phyloP scores from a whole-genome alignment of 306 rosid species.

The Macrotyloma uniflorum region DNA sequence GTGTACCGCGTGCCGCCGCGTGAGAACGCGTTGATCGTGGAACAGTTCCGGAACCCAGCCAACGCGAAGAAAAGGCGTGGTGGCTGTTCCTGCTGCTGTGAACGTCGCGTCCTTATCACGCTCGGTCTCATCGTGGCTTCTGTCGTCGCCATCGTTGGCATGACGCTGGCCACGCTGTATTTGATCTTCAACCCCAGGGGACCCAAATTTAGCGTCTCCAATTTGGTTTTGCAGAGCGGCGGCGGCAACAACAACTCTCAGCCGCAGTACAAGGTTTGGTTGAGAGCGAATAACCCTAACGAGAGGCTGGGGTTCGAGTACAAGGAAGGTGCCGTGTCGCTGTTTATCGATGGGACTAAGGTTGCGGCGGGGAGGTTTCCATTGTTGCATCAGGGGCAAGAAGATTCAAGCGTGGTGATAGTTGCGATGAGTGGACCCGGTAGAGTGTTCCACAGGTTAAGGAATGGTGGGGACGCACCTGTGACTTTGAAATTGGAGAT shows the following conservation, averaged over 20 bases:
- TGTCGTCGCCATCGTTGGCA: conserved; percentile 25
- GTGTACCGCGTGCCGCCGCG: conserved; percentile 64
- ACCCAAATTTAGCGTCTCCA: conserved; percentile 41
- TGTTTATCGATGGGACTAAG: not conserved
- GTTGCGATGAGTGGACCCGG: conserved; percentile 28
- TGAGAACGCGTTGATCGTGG: conserved; percentile 53
- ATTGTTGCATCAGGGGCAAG: not conserved
- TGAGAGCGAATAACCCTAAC: conserved; percentile 48
- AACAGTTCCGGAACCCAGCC: conserved; percentile 29
- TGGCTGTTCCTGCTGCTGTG: not conserved
- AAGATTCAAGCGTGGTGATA: not conserved
- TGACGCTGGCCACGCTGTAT: conserved; percentile 25
- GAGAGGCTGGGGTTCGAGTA: conserved; percentile 16
- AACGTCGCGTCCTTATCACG: not conserved
- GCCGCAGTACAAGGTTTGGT: conserved; percentile 32
- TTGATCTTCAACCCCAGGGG: conserved; percentile 39
- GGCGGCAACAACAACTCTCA: not conserved
- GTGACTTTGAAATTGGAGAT: conserved; percentile 35
- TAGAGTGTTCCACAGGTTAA: conserved; percentile 26
- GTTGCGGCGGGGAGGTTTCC: conserved; percentile 52
- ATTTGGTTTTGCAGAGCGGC: not conserved
- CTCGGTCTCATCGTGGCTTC: not conserved
- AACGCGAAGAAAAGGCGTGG: not conserved
- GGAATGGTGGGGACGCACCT: not conserved
- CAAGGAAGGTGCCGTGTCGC: not conserved